These are phyloP conservation scores for Schizochytrium sp. DNA, from an alignment of 108 stramenopile species.

Conservation along the genomic window DNA sequence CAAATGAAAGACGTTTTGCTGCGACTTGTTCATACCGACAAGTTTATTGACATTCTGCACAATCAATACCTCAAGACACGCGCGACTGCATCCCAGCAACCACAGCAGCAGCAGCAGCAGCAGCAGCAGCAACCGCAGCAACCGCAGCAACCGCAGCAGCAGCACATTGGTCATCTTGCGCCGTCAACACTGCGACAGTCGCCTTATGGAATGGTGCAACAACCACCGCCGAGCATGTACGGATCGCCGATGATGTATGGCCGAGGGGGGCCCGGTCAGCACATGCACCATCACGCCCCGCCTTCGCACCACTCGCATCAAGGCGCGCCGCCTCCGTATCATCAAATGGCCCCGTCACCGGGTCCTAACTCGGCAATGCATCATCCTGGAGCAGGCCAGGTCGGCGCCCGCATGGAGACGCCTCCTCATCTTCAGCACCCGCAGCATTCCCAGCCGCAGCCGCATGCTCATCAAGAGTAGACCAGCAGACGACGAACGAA, in stretches of 20 bases:
- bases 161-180: not conserved
- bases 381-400: not conserved
- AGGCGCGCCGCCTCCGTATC: not conserved
- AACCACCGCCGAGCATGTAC: not conserved
- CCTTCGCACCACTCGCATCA: not conserved
- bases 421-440: not conserved
- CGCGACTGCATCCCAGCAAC: not conserved
- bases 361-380: not conserved
- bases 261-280: not conserved
- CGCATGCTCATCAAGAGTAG: too few species aligned
- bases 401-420: not conserved
- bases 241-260: not conserved
- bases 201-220: not conserved
- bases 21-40: not conserved
- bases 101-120: not conserved
- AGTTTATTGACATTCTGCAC: slow-evolving; percentile 13
- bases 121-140: not conserved
- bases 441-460: not conserved
- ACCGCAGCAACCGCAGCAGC: not conserved
- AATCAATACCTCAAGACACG: not conserved
- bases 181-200: not conserved
- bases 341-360: not conserved
- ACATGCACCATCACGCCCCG: not conserved
- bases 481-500: too few species aligned
- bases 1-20: slow-evolving; percentile 13